Evolutionary conservation across 2,329 filamentous ascomycete species (phyloP).

Genomic region (Teratosphaeria viscida): DNA sequence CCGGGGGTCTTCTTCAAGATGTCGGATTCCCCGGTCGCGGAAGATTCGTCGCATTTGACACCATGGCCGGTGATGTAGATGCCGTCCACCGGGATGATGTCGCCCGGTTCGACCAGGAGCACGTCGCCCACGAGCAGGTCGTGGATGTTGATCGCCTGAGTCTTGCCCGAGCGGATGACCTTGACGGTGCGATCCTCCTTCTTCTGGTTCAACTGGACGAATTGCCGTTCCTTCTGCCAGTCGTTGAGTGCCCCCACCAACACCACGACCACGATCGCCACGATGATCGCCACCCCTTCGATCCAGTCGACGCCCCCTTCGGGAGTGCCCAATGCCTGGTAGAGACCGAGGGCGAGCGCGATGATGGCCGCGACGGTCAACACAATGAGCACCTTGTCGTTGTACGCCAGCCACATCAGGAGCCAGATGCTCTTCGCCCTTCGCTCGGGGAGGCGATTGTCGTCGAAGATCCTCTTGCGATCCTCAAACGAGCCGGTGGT

Average conservation of each 20-base stretch:
- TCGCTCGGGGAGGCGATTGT: conserved; percentile 59
- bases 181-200: conserved; percentile 68
- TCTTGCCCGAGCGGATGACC: conserved; percentile 63
- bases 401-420: conserved; percentile 72
- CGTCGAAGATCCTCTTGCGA: conserved; percentile 58
- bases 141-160: conserved; percentile 57
- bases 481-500: conserved; percentile 42
- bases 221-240: conserved; percentile 72
- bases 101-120: conserved; percentile 61
- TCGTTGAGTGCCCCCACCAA: conserved; percentile 69
- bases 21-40: conserved; percentile 66
- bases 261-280: conserved; percentile 66
- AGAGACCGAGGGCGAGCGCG: conserved; percentile 63
- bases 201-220: conserved; percentile 69
- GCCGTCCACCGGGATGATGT: conserved; percentile 63
- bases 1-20: conserved; percentile 56
- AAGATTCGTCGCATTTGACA: conserved; percentile 63
- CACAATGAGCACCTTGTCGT: conserved; percentile 68
- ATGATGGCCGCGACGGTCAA: conserved; percentile 62
- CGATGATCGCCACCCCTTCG: conserved; percentile 69
- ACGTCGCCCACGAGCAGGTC: conserved; percentile 66
- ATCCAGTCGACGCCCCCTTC: conserved; percentile 64
- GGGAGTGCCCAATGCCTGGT: conserved; percentile 46
- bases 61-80: conserved; percentile 59
- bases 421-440: conserved; percentile 60